Conservation (phyloP, 2,329 filamentous ascomycete species). For the Neofusicoccum sp. region DNA sequence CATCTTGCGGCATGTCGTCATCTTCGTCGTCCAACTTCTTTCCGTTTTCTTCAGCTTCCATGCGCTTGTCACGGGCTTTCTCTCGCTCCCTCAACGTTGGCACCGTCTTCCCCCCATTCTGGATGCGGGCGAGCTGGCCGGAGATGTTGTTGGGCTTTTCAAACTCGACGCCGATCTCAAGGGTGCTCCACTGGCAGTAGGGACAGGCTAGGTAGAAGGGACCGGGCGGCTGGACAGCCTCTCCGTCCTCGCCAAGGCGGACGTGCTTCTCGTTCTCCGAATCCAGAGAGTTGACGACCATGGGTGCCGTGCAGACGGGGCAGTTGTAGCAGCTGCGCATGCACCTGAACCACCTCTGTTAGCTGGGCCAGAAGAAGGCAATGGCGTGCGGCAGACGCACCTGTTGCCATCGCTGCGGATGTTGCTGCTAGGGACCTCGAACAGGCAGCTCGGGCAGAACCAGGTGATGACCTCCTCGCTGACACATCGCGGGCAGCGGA, state of each 20-base stretch:
- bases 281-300: constrained; percentile 67
- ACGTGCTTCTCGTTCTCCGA: constrained; percentile 18
- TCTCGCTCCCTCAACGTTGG: constrained; percentile 41
- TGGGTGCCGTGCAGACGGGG: constrained; percentile 78
- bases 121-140: constrained; percentile 71
- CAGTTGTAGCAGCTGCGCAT: constrained; percentile 95
- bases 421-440: constrained; percentile 91
- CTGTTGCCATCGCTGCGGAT: constrained; percentile 91
- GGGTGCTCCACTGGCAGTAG: constrained; percentile 90
- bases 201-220: constrained; percentile 81
- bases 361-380: not conserved
- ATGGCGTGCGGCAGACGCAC: constrained; percentile 45
- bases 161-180: constrained; percentile 86
- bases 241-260: constrained; percentile 1
- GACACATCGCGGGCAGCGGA: constrained; percentile 88
- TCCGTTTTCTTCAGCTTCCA: constrained; percentile 27
- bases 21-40: constrained; percentile 21
- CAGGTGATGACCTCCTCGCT: constrained; percentile 92
- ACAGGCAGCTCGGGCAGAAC: constrained; percentile 92
- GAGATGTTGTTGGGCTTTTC: constrained; percentile 86
- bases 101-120: constrained; percentile 46
- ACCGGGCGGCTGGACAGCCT: constrained; percentile 34
- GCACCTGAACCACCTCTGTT: constrained; percentile 56
- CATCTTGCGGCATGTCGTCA: constrained; percentile 21
- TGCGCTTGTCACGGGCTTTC: constrained; percentile 39